phyloP scores from a whole-genome alignment of 169 alveolate genomes.

The Plasmodium knowlesi region DNA sequence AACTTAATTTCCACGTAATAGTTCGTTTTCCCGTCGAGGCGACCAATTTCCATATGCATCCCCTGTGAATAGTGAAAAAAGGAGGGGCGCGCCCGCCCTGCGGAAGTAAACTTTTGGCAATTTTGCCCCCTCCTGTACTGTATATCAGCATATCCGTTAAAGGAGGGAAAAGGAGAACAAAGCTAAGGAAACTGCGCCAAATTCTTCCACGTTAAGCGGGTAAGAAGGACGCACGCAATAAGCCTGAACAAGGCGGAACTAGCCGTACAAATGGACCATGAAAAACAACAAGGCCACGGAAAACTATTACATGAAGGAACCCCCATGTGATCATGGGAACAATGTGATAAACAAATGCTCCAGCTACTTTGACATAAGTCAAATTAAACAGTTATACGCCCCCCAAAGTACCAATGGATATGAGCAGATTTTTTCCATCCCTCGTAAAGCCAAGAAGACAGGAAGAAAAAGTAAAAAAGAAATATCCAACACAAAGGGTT shows the following conservation, averaged over 20 bases:
- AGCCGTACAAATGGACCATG: conserved; percentile 5
- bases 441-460: not conserved
- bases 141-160: not conserved
- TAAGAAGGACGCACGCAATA: not conserved
- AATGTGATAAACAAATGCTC: conserved; percentile 15
- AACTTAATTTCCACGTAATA: not conserved
- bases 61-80: not conserved
- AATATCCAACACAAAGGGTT: not conserved
- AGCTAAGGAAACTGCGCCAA: not conserved
- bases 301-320: conserved; percentile 1
- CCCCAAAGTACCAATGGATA: conserved; percentile 11
- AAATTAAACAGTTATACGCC: conserved; percentile 26
- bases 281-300: conserved; percentile 12
- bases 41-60: not conserved
- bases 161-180: not conserved
- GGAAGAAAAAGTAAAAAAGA: conserved; percentile 35
- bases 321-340: conserved; percentile 3
- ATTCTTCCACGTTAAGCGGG: not conserved
- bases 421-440: conserved; percentile 34
- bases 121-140: not conserved
- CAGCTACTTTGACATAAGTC: conserved; percentile 36
- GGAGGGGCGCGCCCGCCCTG: not conserved
- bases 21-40: not conserved
- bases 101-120: not conserved
- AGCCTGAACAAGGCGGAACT: not conserved